These are phyloP conservation scores for Aciculoconidium aculeatum DNA, from an alignment of 805 yeast genomes.

Conservation along the genomic window DNA sequence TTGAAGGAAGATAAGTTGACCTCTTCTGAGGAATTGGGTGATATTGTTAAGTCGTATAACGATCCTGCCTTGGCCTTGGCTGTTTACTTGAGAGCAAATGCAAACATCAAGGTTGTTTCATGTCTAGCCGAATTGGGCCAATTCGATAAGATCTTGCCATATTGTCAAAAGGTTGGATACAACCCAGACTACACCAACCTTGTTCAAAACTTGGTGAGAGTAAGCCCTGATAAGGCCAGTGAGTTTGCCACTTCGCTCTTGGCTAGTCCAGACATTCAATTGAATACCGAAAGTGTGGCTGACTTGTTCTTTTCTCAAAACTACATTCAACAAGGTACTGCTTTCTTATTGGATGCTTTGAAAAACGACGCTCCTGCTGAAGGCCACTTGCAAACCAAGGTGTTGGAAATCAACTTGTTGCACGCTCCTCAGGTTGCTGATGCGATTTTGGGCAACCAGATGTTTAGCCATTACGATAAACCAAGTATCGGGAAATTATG, in stretches of 20 bases:
- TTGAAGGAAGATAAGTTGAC: slow-evolving; percentile 91
- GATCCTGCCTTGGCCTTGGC: slow-evolving; percentile 85
- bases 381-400: slow-evolving; percentile 91
- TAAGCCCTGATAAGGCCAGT: slow-evolving; percentile 96
- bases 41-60: slow-evolving; percentile 75
- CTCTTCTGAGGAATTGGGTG: slow-evolving; percentile 96
- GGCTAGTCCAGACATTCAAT: slow-evolving; percentile 48
- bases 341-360: slow-evolving; percentile 90
- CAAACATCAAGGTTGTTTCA: slow-evolving; percentile 84
- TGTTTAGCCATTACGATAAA: slow-evolving; percentile 93
- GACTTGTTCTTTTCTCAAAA: slow-evolving; percentile 94
- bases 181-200: slow-evolving; percentile 86
- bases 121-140: slow-evolving; percentile 93
- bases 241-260: slow-evolving; percentile 90
- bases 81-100: slow-evolving; percentile 78
- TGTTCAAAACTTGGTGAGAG: slow-evolving; percentile 84
- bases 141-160: slow-evolving; percentile 92
- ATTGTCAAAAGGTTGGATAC: slow-evolving; percentile 82
- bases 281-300: slow-evolving; percentile 81
- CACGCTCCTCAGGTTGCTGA: slow-evolving; percentile 99
- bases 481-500: slow-evolving; percentile 87
- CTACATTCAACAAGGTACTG: slow-evolving; percentile 95
- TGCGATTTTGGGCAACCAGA: slow-evolving; percentile 91
- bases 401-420: slow-evolving; percentile 84
- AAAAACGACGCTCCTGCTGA: slow-evolving; percentile 92